Percentiles rank a stretch among this genome's conserved stretches.
Evolutionary conservation across 441 rosid species (phyloP).

Genomic region (Mallotus repandus): DNA sequence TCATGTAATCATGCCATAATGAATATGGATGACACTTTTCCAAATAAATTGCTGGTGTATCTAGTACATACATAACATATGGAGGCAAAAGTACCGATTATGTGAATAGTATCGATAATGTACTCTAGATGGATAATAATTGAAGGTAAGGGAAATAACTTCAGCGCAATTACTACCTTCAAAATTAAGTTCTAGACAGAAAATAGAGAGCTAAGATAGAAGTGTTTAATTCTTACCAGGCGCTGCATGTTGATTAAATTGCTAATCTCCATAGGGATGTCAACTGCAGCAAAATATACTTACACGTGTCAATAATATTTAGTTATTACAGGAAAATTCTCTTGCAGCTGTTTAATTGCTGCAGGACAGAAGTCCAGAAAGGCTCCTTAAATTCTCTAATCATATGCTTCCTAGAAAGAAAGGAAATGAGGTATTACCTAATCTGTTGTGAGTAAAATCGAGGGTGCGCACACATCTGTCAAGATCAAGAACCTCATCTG

Average conservation of each 20-base stretch:
- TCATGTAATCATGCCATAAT: slow-evolving; percentile 5
- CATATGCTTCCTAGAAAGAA: not conserved
- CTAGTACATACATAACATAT: no score
- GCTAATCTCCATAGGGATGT: slow-evolving; percentile 77
- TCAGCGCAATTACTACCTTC: not conserved
- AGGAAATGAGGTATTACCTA: slow-evolving; percentile 44
- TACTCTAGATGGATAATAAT: not conserved
- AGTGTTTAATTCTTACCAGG: slow-evolving; percentile 49
- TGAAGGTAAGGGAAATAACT: not conserved
- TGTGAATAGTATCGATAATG: no score
- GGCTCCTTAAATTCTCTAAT: slow-evolving; percentile 1
- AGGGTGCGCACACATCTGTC: slow-evolving; percentile 79
- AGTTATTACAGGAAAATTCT: not conserved
- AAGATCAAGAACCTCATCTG: slow-evolving; percentile 71
- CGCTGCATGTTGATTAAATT: slow-evolving; percentile 85
- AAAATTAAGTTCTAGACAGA: not conserved
- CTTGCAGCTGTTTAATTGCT: not conserved
- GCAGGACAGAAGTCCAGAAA: not conserved
- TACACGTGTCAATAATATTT: not conserved
- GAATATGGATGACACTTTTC: not conserved
- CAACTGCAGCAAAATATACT: slow-evolving; percentile 51
- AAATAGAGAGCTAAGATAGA: not conserved
- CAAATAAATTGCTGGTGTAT: no score
- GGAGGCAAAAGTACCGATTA: not conserved
- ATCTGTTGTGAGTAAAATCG: slow-evolving; percentile 79